Conservation (phyloP, 1,284 basidiomycete species). For the Papiliotrema nemorosa region DNA sequence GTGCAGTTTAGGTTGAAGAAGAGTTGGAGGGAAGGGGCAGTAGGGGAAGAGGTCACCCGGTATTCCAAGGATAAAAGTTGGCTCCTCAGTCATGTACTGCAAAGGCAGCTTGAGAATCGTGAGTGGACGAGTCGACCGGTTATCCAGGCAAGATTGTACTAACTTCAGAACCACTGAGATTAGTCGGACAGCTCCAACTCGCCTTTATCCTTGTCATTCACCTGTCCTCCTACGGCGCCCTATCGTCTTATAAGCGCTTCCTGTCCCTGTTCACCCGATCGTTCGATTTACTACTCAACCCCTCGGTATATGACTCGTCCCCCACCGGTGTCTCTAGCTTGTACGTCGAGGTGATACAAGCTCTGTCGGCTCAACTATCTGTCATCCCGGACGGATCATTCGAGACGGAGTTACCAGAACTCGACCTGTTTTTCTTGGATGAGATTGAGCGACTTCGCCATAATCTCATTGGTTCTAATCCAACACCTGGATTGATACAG, state of each 20-base stretch:
- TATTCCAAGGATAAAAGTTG: slow-evolving; percentile 51
- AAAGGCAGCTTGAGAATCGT: slow-evolving; percentile 19
- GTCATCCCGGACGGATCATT: slow-evolving; percentile 46
- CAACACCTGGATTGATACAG: background rate
- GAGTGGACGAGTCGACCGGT: background rate
- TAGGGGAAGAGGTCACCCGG: slow-evolving; percentile 47
- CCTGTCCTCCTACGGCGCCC: slow-evolving; percentile 48
- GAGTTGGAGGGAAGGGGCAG: slow-evolving; percentile 48
- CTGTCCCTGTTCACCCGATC: slow-evolving; percentile 44
- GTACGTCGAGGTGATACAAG: slow-evolving; percentile 28
- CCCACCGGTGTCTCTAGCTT: background rate
- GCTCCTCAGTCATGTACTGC: slow-evolving; percentile 39
- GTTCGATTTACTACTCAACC: slow-evolving; percentile 16
- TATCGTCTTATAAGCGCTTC: slow-evolving; percentile 47
- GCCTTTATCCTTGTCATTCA: slow-evolving; percentile 49
- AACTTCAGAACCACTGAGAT: slow-evolving; percentile 36
- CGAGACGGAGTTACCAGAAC: slow-evolving; percentile 47
- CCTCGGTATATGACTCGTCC: slow-evolving; percentile 9
- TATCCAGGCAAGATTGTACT: background rate
- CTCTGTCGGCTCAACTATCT: slow-evolving; percentile 36
- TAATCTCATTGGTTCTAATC: slow-evolving; percentile 19
- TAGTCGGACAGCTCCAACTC: slow-evolving; percentile 49
- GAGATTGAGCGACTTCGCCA: slow-evolving; percentile 39
- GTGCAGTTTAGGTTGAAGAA: slow-evolving; percentile 45
- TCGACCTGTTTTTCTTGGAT: slow-evolving; percentile 45